Conservation (phyloP, 2,329 filamentous ascomycete genomes). For the Mariannaea elegans region DNA sequence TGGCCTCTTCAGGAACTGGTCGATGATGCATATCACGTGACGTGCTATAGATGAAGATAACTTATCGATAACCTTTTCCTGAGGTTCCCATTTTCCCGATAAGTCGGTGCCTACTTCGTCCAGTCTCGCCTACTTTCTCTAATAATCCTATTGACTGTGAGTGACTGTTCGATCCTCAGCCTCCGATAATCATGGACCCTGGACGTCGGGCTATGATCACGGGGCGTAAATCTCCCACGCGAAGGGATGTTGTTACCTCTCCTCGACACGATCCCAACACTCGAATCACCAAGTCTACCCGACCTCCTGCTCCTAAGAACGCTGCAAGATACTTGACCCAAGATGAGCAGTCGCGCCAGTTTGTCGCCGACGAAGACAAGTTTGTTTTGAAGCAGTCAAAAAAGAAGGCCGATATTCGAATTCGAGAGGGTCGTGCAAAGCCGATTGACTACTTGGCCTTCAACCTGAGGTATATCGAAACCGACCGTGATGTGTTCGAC, state of each 20-base stretch:
- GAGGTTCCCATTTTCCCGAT: neutral
- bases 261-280: constrained; percentile 64
- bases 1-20: neutral
- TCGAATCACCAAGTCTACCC: constrained; percentile 62
- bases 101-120: neutral
- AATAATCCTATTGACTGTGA: neutral
- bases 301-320: constrained; percentile 40
- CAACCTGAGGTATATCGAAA: constrained; percentile 87
- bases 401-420: constrained; percentile 95
- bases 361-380: constrained; percentile 93
- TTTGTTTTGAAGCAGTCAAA: constrained; percentile 97
- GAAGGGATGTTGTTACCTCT: constrained; percentile 62
- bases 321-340: constrained; percentile 67
- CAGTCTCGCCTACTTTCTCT: neutral
- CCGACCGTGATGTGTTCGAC: constrained; percentile 84
- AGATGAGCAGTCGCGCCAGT: constrained; percentile 81
- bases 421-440: constrained; percentile 88
- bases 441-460: constrained; percentile 95
- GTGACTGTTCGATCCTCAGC: neutral
- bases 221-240: constrained; percentile 53
- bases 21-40: constrained; percentile 12
- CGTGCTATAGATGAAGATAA: neutral
- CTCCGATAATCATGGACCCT: constrained; percentile 58
- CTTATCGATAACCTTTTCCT: constrained; percentile 4
- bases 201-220: constrained; percentile 63